Base-by-base conservation (phyloP, 1,284 basidiomycete species). In the Singerocomus inundabilis region DNA sequence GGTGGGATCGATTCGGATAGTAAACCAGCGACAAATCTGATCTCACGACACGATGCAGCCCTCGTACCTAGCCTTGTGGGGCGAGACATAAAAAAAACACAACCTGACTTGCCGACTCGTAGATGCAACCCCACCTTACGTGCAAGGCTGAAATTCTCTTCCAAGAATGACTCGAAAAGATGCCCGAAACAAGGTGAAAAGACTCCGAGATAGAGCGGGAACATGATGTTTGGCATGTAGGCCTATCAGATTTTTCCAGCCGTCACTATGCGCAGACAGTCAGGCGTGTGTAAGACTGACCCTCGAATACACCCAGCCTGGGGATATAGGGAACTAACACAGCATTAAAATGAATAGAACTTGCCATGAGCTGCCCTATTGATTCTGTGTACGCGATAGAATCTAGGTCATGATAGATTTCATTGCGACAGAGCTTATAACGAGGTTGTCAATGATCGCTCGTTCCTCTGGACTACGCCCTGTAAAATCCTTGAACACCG, bases 341-440 rank as follows among this genome's bases (percentile, higher is more conserved):
- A 7, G n/a, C n/a, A 26, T 40, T 12, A 13, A 35, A 13, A 18
- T 40, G 16, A 30, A 15, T 18, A 12, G n/a, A 16, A 38, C 21
- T n/a, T 39, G 37, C 11, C 12, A 38, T 16, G n/a, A n/a, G 31
- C n/a, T 11, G 25, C 38, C 16, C 25, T 39, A 39, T 39, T 25
- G 5, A n/a, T 18, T 24, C 37, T 25, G 9, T 21, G 29, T 24
- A 4, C 21, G 40, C 33, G 36, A 43, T 12, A 21, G 11, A 4
- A 35, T 45, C 42, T 57, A 81, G 29, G 70, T 63, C 69, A 77
- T 72, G 44, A 91, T 88, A 44, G 76, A 82, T 69, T 93, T 93
- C 79, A 88, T 87, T 39, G 91, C 91, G 12, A 92, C 87, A 15
- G 82, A 75, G 57, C 86, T 90, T 25, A 80, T 72, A 10, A 89